Evolutionary conservation across 1,139 yeast species (phyloP), one percentile per base, ranked within the genome.

Genomic region (Trichomonascaceae sp.): DNA sequence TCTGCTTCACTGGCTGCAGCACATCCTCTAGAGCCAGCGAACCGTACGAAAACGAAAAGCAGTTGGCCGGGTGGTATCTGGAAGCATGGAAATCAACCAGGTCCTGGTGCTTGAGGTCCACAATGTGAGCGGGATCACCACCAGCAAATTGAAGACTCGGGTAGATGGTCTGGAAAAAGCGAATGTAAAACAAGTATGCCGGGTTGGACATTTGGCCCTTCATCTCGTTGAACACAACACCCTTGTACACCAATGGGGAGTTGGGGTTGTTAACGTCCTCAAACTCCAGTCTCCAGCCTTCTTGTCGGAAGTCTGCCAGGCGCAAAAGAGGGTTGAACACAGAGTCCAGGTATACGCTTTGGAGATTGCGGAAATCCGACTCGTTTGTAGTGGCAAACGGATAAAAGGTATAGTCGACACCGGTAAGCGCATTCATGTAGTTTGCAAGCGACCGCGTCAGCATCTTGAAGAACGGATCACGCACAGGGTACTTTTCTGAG

Each of bases 341-440:
- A 3, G 95, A 77, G 42, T 89, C 93, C 34, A 87, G 64, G 52
- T 92, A 89, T 5, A 89, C 93, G 42, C 76, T 79, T 71, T 87
- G 77, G 51, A 89, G 65, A 50, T 89, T 92, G 27, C 69, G 69
- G 54, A 71, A 89, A 54, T 89, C 99, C 39, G 71, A 72, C 29
- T 60, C 57, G 52, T 89, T 89, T 4, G 97, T 87, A 2, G 98
- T 89, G 16, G 97, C 85, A 64, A 89, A 89, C 3, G 99, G 98
- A 49, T 81, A 89, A 55, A 76, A 87, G 0, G 98, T 89, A 51
- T 84, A 85, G 56, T 89, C 97, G 46, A 81, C 87, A 13, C 94
- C 98, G 0, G 99, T 89, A 95, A 89, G 82, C 11, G 99, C 99
- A 54, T 89, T 89, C 99, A 89, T 89, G 57, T 85, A 89, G 55